Evolutionary conservation across 371 early-diverging fungal genomes (phyloP).

Genomic region (Mortierella sp.): DNA sequence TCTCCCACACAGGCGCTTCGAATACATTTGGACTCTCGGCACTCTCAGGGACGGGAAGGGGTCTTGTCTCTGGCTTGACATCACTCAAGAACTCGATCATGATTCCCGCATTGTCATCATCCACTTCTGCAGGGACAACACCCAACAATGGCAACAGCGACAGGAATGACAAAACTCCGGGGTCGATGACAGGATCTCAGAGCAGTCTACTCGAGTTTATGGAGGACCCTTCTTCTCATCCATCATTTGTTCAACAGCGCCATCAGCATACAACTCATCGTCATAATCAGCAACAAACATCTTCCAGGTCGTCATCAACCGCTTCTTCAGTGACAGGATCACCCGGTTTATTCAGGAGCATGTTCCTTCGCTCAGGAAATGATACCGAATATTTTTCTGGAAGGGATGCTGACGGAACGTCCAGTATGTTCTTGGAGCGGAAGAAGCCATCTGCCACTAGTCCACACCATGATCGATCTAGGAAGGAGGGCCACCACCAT

Average conservation of each 20-base stretch:
- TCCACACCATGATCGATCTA: neutral
- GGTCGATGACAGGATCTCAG: conserved; percentile 18
- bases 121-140: neutral
- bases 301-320: conserved; percentile 22
- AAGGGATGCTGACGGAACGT: conserved; percentile 1
- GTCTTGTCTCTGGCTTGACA: conserved; percentile 50
- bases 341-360: conserved; percentile 26
- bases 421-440: conserved; percentile 7
- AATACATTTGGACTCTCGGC: conserved; percentile 28
- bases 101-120: conserved; percentile 44
- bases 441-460: neutral
- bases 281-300: conserved; percentile 6
- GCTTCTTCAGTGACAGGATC: conserved; percentile 18
- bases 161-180: neutral
- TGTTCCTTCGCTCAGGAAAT: conserved; percentile 1
- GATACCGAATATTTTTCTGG: neutral
- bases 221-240: conserved; percentile 11
- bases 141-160: neutral
- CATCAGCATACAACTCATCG: neutral
- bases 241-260: neutral
- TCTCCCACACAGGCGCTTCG: neutral
- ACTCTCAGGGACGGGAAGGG: conserved; percentile 29
- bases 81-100: conserved; percentile 57
- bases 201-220: conserved; percentile 37
- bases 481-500: conserved; percentile 4